Evolutionary conservation across 2,329 filamentous ascomycete genomes (phyloP).

Genomic region (Ascochyta clinopodiicola): DNA sequence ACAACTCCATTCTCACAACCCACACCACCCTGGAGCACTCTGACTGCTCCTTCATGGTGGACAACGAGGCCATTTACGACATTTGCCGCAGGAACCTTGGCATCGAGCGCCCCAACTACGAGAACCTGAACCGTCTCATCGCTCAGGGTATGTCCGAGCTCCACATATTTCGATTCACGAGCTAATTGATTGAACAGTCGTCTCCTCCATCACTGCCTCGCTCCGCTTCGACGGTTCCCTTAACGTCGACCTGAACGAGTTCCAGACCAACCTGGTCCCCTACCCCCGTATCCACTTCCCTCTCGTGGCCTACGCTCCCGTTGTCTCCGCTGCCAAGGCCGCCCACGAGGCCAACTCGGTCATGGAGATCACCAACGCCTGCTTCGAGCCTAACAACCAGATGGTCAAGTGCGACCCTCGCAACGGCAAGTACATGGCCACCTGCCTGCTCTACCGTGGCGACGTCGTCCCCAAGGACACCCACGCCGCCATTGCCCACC

Average conservation of each 20-base stretch:
- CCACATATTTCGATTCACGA: constrained; percentile 25
- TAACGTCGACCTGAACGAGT: constrained; percentile 99
- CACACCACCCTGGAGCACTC: constrained; percentile 99
- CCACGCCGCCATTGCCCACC: constrained; percentile 87
- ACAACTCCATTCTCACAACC: constrained; percentile 99
- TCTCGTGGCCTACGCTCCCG: constrained; percentile 92
- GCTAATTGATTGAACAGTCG: constrained; percentile 64
- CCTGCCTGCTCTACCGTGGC: constrained; percentile 96
- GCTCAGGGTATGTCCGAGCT: constrained; percentile 75
- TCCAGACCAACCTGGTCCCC: constrained; percentile 99
- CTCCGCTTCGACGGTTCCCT: constrained; percentile 98
- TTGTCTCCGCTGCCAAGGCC: constrained; percentile 93
- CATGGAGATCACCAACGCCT: constrained; percentile 97
- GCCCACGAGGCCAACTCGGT: constrained; percentile 98
- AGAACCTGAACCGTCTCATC: constrained; percentile 98
- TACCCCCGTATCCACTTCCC: constrained; percentile 99
- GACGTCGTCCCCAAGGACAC: constrained; percentile 97
- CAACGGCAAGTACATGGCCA: constrained; percentile 99
- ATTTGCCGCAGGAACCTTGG: constrained; percentile 98
- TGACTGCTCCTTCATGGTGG: constrained; percentile 99
- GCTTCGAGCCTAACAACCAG: constrained; percentile 99
- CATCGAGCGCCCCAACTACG: constrained; percentile 96
- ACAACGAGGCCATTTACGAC: constrained; percentile 99
- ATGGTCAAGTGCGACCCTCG: constrained; percentile 99
- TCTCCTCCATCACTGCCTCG: constrained; percentile 97